These are phyloP conservation scores for Thalia dealbata DNA, from an alignment of 176 grass and related monocot species.

Conservation along the genomic window DNA sequence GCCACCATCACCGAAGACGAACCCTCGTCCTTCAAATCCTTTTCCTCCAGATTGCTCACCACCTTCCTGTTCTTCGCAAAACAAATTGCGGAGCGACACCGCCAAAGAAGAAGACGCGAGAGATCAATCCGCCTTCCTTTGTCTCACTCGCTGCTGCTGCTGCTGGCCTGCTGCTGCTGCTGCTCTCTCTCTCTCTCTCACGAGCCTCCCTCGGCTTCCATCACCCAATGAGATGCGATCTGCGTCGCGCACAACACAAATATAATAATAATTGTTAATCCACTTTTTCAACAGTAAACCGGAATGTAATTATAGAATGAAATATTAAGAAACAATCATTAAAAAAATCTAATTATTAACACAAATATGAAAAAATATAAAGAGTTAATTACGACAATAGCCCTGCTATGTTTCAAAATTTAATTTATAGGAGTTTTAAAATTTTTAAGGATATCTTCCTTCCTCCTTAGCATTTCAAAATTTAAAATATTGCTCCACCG, in stretches of 20 bases:
- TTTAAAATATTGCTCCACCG: too few relatives aligned
- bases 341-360: too few relatives aligned
- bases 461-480: too few relatives aligned
- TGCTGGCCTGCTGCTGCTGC: too few relatives aligned
- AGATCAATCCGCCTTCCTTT: background rate
- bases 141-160: background rate
- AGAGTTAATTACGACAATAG: too few relatives aligned
- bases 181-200: background rate
- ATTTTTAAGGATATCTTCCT: too few relatives aligned
- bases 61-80: background rate
- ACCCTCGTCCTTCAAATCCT: background rate
- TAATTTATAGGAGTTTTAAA: too few relatives aligned
- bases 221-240: background rate
- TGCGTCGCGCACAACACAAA: background rate
- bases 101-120: background rate
- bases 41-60: background rate
- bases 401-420: too few relatives aligned
- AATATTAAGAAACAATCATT: too few relatives aligned
- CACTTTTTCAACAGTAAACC: background rate
- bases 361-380: too few relatives aligned
- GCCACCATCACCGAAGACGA: constrained; percentile 2
- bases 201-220: background rate
- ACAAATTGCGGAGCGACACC: background rate
- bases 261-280: background rate
- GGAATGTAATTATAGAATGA: background rate